These are phyloP conservation scores for Hypholoma sublateritium DNA, from an alignment of 768 basidiomycete genomes.

Conservation along the genomic window DNA sequence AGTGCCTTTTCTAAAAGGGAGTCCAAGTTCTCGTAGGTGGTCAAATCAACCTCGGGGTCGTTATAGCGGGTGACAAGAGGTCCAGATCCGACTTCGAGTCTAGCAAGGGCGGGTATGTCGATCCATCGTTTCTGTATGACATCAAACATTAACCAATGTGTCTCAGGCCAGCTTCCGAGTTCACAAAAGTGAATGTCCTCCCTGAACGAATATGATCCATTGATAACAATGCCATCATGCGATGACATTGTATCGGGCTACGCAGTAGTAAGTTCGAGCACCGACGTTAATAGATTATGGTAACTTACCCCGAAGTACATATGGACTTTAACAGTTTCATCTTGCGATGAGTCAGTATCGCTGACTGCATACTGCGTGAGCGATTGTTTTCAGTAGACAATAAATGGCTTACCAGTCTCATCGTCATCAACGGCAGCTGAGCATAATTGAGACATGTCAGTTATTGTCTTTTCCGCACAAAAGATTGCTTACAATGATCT, in stretches of 20 bases:
- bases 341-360: neutral
- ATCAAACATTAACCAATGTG: neutral
- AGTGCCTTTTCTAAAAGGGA: neutral
- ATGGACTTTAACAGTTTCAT: neutral
- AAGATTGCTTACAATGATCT: constrained; percentile 22
- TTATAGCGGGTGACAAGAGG: neutral
- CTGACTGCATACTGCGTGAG: no score
- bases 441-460: no score
- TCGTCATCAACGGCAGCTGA: no score
- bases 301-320: neutral
- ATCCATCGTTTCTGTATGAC: neutral
- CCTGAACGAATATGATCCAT: neutral
- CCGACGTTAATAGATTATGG: no score
- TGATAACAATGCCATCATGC: neutral
- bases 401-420: no score
- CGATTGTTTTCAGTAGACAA: no score
- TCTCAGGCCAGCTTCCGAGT: neutral
- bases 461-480: no score
- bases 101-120: neutral
- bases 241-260: neutral
- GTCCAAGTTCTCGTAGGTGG: neutral
- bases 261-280: neutral
- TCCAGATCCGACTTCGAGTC: neutral
- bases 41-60: neutral
- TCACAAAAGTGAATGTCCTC: neutral